Percentiles rank a stretch among this genome's conserved stretches.
phyloP scores from a whole-genome alignment of 441 rosid genomes.

The Gossypium schwendimanii region DNA sequence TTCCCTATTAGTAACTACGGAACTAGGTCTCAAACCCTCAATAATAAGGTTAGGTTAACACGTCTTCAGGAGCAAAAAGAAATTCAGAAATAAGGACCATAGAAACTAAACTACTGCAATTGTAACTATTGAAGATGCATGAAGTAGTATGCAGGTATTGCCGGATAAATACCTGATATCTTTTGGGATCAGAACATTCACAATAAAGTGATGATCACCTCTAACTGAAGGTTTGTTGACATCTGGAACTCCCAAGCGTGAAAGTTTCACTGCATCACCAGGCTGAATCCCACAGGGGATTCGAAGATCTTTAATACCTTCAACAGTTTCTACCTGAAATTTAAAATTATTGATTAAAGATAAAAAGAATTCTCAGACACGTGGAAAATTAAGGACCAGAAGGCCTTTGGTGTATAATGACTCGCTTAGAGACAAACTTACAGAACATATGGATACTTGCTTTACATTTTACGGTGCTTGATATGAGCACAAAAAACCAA shows the following conservation, averaged over 20 bases:
- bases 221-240: conserved; percentile 59
- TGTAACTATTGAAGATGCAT: not conserved
- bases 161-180: conserved; percentile 45
- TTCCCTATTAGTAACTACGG: not conserved
- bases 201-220: conserved; percentile 76
- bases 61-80: not conserved
- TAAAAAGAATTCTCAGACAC: conserved; percentile 7
- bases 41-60: not conserved
- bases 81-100: not conserved
- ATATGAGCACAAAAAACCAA: not conserved
- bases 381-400: not conserved
- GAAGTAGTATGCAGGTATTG: not conserved
- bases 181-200: conserved; percentile 73
- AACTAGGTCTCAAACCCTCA: not conserved
- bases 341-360: conserved; percentile 6
- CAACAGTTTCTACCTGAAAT: conserved; percentile 80
- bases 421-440: not conserved
- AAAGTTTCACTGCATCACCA: conserved; percentile 60
- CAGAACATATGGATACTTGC: not conserved
- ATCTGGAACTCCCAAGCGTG: conserved; percentile 75
- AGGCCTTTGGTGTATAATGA: not conserved
- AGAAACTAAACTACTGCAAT: not conserved
- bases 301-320: conserved; percentile 61
- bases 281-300: conserved; percentile 86
- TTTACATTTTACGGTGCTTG: not conserved